Percentiles rank a stretch among this genome's conserved stretches.
Evolutionary conservation across 768 basidiomycete species (phyloP).

Genomic region (Amanita rubescens): DNA sequence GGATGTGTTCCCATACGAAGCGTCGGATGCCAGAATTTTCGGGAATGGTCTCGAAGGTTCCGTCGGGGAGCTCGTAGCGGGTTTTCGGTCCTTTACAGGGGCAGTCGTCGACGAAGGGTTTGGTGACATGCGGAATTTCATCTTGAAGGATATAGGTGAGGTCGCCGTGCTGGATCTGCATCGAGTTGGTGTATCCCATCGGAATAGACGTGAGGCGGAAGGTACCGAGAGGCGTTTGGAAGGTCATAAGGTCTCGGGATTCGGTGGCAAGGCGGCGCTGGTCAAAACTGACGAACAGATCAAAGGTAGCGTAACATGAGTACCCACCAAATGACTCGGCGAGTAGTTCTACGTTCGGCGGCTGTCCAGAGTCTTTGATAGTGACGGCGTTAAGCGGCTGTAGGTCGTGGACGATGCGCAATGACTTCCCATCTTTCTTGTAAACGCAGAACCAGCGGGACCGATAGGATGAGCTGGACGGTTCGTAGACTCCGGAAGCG

Average conservation of each 20-base stretch:
- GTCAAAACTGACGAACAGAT: too few species aligned
- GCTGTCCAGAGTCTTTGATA: conserved; percentile 26
- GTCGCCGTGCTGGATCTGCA: conserved; percentile 15
- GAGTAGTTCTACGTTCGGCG: conserved; percentile 24
- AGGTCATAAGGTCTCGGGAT: conserved; percentile 12
- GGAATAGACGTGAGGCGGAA: conserved; percentile 10
- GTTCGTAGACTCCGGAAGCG: conserved; percentile 11
- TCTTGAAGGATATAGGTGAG: conserved; percentile 26
- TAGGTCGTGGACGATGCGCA: conserved; percentile 28
- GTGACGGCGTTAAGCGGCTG: conserved; percentile 30
- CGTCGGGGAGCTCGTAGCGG: conserved; percentile 17
- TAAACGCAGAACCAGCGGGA: conserved; percentile 10
- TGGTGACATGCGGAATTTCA: conserved; percentile 31
- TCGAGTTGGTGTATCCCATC: conserved; percentile 15
- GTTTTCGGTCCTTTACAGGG: conserved; percentile 21
- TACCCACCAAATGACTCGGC: conserved; percentile 28
- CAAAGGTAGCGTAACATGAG: conserved; percentile 12
- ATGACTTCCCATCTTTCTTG: conserved; percentile 10
- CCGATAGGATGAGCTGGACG: conserved; percentile 11
- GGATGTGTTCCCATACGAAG: conserved; percentile 33
- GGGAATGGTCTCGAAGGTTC: conserved; percentile 14
- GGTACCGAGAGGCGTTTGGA: neutral
- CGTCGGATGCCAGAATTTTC: conserved; percentile 22
- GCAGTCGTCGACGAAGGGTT: conserved; percentile 24
- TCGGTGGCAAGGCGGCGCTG: neutral